Percentiles rank a stretch among this genome's conserved stretches.
phyloP scores from a whole-genome alignment of 2,329 filamentous ascomycete species.

The Sordariomycetes sp. region DNA sequence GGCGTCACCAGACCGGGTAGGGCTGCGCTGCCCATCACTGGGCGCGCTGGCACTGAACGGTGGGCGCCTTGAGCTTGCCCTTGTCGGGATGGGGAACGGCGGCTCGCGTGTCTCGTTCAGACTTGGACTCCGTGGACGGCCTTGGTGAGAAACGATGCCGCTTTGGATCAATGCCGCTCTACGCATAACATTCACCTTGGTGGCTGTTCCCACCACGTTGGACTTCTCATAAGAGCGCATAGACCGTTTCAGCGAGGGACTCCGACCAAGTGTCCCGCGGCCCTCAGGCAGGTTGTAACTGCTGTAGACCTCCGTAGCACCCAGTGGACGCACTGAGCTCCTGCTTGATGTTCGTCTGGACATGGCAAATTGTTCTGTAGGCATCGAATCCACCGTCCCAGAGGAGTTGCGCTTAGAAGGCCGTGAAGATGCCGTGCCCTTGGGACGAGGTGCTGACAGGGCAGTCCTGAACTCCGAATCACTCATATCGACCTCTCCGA shows the following conservation, averaged over 20 bases:
- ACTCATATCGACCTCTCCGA: constrained; percentile 45
- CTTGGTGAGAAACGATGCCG: constrained; percentile 56
- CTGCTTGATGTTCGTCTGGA: constrained; percentile 14
- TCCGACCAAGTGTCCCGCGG: constrained; percentile 11
- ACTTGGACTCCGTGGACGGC: constrained; percentile 52
- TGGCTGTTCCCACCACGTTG: constrained; percentile 19
- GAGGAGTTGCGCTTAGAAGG: constrained; percentile 27
- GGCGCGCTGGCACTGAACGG: constrained; percentile 50
- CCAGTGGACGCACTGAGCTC: constrained; percentile 19
- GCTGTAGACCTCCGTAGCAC: constrained; percentile 29
- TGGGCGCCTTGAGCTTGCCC: constrained; percentile 73
- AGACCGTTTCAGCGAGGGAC: constrained; percentile 15
- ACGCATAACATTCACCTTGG: constrained; percentile 52
- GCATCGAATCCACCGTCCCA: constrained; percentile 19
- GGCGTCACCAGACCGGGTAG: constrained; percentile 46
- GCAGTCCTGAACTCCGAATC: constrained; percentile 57
- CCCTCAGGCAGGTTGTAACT: constrained; percentile 23
- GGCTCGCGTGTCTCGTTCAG: constrained; percentile 48
- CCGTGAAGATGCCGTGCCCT: constrained; percentile 13
- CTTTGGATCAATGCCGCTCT: constrained; percentile 71
- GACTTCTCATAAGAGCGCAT: constrained; percentile 23
- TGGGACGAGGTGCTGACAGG: constrained; percentile 41
- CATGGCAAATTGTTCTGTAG: constrained; percentile 25
- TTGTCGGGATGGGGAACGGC: constrained; percentile 82
- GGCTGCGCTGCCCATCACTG: constrained; percentile 65